Evolutionary conservation across 2,329 filamentous ascomycete species (phyloP).

Genomic region (Calonectria leucothoes): DNA sequence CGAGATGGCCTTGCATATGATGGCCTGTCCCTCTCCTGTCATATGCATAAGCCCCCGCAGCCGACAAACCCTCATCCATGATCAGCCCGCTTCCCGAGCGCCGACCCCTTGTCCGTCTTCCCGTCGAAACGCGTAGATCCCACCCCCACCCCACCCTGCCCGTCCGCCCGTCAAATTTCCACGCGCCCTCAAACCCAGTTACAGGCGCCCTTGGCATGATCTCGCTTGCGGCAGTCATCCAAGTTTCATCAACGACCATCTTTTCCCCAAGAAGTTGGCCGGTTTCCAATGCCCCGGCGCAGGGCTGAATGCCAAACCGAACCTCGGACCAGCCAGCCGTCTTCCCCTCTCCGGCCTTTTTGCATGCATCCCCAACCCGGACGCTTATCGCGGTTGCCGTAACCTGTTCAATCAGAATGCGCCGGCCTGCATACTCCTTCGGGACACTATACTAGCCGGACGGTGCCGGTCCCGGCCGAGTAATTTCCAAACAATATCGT

Average conservation of each 20-base stretch:
- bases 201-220: conserved; percentile 8
- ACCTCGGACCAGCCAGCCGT: background rate
- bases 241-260: conserved; percentile 18
- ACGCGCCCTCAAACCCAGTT: background rate
- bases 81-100: background rate
- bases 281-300: background rate
- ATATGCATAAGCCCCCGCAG: conserved; percentile 5
- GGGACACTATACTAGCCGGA: background rate
- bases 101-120: background rate
- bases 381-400: background rate
- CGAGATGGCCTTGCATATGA: background rate
- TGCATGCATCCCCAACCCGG: background rate
- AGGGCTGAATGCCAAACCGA: conserved; percentile 3
- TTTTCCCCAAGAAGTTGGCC: background rate
- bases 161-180: conserved; percentile 12
- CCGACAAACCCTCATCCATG: background rate
- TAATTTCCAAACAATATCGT: background rate
- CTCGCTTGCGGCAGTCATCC: conserved; percentile 15
- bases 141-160: conserved; percentile 8
- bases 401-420: background rate
- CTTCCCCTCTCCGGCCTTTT: background rate
- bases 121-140: conserved; percentile 19
- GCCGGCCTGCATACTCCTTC: background rate
- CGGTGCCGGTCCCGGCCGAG: background rate
- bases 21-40: background rate